Conservation (phyloP, 163 green algal genomes). For the Scenedesmus sp. region DNA sequence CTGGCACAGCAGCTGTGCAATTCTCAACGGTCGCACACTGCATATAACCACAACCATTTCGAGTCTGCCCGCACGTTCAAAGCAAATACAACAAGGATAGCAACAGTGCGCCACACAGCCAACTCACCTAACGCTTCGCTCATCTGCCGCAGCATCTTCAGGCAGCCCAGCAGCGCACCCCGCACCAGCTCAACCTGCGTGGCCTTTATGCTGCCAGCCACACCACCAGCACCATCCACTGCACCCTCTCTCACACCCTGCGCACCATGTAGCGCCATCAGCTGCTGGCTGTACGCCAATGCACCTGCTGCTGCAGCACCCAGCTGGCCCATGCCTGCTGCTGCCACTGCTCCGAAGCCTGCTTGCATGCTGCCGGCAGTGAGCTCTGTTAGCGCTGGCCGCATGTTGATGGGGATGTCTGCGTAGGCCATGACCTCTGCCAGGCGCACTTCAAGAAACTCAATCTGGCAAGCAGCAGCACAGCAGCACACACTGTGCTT, state of each 20-base stretch:
- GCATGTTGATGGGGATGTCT: constrained; percentile 75
- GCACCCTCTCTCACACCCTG: neutral
- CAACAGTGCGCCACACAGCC: too few relatives aligned
- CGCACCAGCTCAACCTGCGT: constrained; percentile 68
- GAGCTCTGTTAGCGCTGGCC: constrained; percentile 67
- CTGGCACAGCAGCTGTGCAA: neutral
- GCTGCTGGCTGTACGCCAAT: neutral
- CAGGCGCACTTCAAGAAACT: constrained; percentile 75
- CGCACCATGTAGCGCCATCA: neutral
- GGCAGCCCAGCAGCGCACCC: constrained; percentile 52
- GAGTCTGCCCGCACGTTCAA: neutral
- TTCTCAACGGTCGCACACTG: too few relatives aligned
- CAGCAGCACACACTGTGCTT: neutral
- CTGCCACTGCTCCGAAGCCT: neutral
- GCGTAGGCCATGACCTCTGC: constrained; percentile 75
- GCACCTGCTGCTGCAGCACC: neutral
- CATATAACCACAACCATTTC: neutral
- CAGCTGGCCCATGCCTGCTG: constrained; percentile 13
- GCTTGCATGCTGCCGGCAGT: constrained; percentile 23
- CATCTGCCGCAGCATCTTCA: constrained; percentile 61
- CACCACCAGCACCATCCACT: constrained; percentile 9
- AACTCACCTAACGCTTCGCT: constrained; percentile 55
- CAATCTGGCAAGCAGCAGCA: constrained; percentile 55
- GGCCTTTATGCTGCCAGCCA: constrained; percentile 48
- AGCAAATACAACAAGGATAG: neutral